Base-by-base conservation (phyloP, 108 stramenopile species). In the Cylindrotheca fusiformis region DNA sequence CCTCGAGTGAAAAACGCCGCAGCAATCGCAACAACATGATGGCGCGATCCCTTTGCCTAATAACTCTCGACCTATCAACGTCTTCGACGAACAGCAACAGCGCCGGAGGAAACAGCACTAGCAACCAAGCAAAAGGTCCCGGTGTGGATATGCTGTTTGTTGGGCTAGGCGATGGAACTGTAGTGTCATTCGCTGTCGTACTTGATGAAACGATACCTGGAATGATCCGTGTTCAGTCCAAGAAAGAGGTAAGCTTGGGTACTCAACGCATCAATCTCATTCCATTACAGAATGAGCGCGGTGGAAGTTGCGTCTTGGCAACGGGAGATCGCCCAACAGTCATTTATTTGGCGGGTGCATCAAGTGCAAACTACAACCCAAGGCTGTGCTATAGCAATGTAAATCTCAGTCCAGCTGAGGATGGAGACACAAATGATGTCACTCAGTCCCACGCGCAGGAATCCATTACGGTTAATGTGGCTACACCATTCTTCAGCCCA, bases 241-340 rank as follows among this genome's bases (percentile, higher is more conserved):
- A 86, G 50, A 97, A 95, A 74, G 93, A 97, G 70, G 95, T 95
- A 12, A 79, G 86, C 45, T 73, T 99, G 25, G 98, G 97, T 21
- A 96, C 94, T 10, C 96, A 95, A 65, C 94, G 96, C 22, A 91
- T 99, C 52, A 71, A 88, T 32, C 86, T 99, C 51, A 64, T 90
- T 41, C 80, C 83, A 18, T 77, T 97, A 44, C 58, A 74, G 6
- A 78, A 74, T 21, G 74, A 80, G 31, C 69, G 72, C 21, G 79
- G 88, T 41, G 78, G 85, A 6, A 84, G 73, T 27, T 97, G 97
- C 58, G 93, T 99, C 31, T 84, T 98, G 48, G 97, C 95, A 26
- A 89, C 95, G 23, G 94, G 95, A 36, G 97, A 99, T 65, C 72
- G 97, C 2, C 99, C 99, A 46, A 97, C 96, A 8, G 94, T 98